Evolutionary conservation across 352 stramenopile species (phyloP), one percentile per base, ranked within the genome.

Genomic region (Phytophthora kernoviae): DNA sequence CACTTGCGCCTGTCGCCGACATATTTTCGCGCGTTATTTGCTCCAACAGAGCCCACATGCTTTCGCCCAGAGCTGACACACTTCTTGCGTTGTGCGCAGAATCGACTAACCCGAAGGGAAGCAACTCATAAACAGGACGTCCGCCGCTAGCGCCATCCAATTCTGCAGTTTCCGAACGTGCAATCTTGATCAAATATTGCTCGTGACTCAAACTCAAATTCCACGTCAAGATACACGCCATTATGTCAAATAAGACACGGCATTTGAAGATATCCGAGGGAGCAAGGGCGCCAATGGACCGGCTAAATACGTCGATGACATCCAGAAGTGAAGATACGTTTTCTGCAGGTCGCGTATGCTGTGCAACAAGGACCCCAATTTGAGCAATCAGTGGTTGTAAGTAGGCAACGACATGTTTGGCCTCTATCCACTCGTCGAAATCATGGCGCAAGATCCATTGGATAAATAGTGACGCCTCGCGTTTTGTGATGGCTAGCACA

Each of bases 381-480:
- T 39, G 41, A 39, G 68, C 52, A 18, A 68, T 46, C 33, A 74
- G 48, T 5, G 64, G 60, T 7, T 49, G n/a, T 34, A 77, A 66
- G 18, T 58, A 55, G 1, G 14, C 43, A 18, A 30, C 15, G 1
- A 71, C 55, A 12, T 58, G 21, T 1, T 46, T 58, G 17, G 26
- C 14, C 27, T 61, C 51, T 6, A 47, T 69, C 55, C 70, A 75
- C 53, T 79, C 67, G 7, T 67, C 20, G 27, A 74, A 79, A 6
- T 68, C 51, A 39, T 79, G 70, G 43, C 58, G 62, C 18, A 74
- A 59, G 8, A 76, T 41, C 70, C 66, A 79, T 27, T 79, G 67
- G 34, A 71, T 56, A 14, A 62, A 20, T 4, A 76, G 26, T 17
- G 66, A 64, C 6, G 57, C 27, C 51, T 79, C 62, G 3, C 63